Evolutionary conservation across 345 rosid species (phyloP).

Genomic region (Camelina laxa): DNA sequence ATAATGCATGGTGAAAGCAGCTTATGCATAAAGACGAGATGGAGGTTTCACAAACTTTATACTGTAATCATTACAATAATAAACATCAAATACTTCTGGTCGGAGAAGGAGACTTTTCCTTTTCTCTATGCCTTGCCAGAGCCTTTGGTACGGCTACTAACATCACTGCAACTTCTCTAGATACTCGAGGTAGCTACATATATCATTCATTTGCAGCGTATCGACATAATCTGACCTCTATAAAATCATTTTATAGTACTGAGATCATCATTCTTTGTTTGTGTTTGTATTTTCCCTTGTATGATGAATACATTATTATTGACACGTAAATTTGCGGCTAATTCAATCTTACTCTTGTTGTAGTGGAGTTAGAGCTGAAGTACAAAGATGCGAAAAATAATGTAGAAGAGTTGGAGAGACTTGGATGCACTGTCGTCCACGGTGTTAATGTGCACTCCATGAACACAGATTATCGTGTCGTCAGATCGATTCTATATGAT

Average conservation of each 20-base stretch:
- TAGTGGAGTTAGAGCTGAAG: conserved; percentile 14
- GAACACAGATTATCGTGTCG: conserved; percentile 13
- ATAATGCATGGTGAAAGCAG: background rate
- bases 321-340: background rate
- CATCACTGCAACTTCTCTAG: conserved; percentile 56
- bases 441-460: conserved; percentile 40
- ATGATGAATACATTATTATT: no score
- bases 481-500: conserved; percentile 19
- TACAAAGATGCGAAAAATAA: conserved; percentile 36
- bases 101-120: conserved; percentile 61
- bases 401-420: conserved; percentile 18
- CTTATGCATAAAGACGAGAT: background rate
- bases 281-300: no score
- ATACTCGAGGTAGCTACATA: conserved; percentile 35
- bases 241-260: no score
- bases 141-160: conserved; percentile 53
- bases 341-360: background rate
- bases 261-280: no score
- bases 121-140: conserved; percentile 51
- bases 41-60: conserved; percentile 3
- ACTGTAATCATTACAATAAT: conserved; percentile 45
- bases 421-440: conserved; percentile 42
- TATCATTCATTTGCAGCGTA: background rate
- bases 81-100: conserved; percentile 48
- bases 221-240: no score